Percentiles rank a stretch among this genome's conserved stretches.
These are phyloP conservation scores for Cicer yamashitae DNA, from an alignment of 306 rosid species.

Conservation along the genomic window DNA sequence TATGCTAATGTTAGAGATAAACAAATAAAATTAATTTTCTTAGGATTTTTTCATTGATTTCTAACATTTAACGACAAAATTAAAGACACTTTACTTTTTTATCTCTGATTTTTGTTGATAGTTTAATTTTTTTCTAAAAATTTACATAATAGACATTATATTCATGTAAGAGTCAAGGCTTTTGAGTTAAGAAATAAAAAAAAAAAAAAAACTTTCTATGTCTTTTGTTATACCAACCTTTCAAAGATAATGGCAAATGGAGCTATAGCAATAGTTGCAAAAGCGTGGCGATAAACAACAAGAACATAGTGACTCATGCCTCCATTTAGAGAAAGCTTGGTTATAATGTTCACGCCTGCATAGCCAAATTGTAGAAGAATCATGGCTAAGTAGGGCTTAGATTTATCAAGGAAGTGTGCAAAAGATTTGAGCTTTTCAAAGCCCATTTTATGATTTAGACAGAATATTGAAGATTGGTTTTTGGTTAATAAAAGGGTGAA, in stretches of 20 bases:
- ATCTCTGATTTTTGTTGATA: neutral
- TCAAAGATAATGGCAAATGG: constrained; percentile 83
- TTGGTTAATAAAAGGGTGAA: constrained; percentile 19
- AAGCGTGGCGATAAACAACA: constrained; percentile 88
- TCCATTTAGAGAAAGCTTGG: constrained; percentile 75
- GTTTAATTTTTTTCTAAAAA: neutral
- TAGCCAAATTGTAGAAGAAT: constrained; percentile 80
- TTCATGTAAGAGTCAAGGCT: neutral
- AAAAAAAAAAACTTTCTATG: neutral
- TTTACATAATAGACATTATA: neutral
- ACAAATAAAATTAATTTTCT: neutral
- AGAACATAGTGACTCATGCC: constrained; percentile 98
- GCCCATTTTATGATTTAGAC: constrained; percentile 36
- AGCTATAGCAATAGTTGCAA: constrained; percentile 73
- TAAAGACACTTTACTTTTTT: neutral
- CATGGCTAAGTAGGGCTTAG: constrained; percentile 89
- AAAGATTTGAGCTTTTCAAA: constrained; percentile 54
- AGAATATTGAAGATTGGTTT: constrained; percentile 5
- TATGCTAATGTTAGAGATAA: neutral
- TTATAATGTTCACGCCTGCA: constrained; percentile 84
- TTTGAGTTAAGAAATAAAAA: neutral
- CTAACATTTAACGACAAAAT: neutral
- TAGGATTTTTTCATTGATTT: neutral
- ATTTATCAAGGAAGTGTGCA: constrained; percentile 55
- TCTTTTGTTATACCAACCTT: constrained; percentile 51